Conservation (phyloP, 2,329 filamentous ascomycete species). For the Stachybotrys chartarum region DNA sequence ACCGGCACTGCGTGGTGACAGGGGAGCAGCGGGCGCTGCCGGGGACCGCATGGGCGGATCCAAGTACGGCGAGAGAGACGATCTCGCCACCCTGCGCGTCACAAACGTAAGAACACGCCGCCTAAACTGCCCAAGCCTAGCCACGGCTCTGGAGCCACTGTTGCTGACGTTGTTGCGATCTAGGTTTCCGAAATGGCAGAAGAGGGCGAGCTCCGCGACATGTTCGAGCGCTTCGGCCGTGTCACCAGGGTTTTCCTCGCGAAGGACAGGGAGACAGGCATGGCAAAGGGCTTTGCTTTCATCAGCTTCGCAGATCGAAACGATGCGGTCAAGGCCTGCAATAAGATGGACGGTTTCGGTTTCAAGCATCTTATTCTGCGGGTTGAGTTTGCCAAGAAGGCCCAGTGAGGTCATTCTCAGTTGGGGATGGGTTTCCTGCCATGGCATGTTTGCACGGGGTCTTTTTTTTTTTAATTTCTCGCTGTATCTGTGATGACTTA, state of each 20-base stretch:
- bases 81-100: constrained; percentile 90
- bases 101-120: constrained; percentile 75
- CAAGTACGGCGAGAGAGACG: constrained; percentile 90
- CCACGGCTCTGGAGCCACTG: background rate
- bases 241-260: constrained; percentile 97
- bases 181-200: constrained; percentile 96
- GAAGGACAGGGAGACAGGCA: constrained; percentile 92
- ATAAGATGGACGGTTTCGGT: constrained; percentile 95
- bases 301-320: constrained; percentile 89
- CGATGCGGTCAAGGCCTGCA: constrained; percentile 87
- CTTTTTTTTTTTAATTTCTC: background rate
- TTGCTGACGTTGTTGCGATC: constrained; percentile 18
- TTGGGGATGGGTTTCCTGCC: background rate
- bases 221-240: constrained; percentile 96
- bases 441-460: background rate
- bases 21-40: constrained; percentile 36
- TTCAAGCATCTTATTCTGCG: constrained; percentile 82
- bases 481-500: background rate
- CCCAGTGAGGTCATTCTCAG: constrained; percentile 26
- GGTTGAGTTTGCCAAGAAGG: constrained; percentile 83
- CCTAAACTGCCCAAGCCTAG: background rate
- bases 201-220: constrained; percentile 88
- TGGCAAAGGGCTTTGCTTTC: constrained; percentile 98
- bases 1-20: constrained; percentile 76
- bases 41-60: constrained; percentile 76